Percentiles rank a stretch among this genome's conserved stretches.
These are phyloP conservation scores for Mycosphaerella sp. DNA, from an alignment of 2,329 filamentous ascomycete species.

Conservation along the genomic window DNA sequence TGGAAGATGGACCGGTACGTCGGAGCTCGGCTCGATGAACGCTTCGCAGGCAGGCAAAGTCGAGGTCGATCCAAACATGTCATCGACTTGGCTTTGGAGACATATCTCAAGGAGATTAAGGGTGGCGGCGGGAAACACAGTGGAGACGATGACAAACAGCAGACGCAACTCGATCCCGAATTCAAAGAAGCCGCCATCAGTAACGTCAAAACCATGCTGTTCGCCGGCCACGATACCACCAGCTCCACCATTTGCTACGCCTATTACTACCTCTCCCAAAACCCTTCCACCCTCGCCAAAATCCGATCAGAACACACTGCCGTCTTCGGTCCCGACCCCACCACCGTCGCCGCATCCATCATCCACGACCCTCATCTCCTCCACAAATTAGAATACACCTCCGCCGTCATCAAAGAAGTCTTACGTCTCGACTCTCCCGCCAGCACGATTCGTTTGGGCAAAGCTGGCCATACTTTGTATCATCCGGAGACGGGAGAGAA, in stretches of 20 bases:
- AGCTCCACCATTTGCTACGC: slow-evolving; percentile 34
- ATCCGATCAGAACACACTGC: slow-evolving; percentile 47
- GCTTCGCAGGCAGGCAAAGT: slow-evolving; percentile 32
- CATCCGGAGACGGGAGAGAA: slow-evolving; percentile 40
- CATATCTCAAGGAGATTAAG: slow-evolving; percentile 36
- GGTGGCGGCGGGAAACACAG: slow-evolving; percentile 20
- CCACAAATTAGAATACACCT: slow-evolving; percentile 48
- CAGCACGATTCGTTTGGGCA: slow-evolving; percentile 36
- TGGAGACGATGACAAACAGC: slow-evolving; percentile 9
- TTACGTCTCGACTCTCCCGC: slow-evolving; percentile 49
- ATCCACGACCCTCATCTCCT: slow-evolving; percentile 41
- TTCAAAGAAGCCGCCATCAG: slow-evolving; percentile 34
- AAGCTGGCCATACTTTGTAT: slow-evolving; percentile 35
- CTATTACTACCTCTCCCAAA: slow-evolving; percentile 37
- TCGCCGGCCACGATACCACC: slow-evolving; percentile 42
- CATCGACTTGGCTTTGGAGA: slow-evolving; percentile 34
- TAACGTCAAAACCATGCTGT: slow-evolving; percentile 39
- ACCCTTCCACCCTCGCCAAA: slow-evolving; percentile 31
- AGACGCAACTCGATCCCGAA: slow-evolving; percentile 30
- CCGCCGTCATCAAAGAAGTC: slow-evolving; percentile 49
- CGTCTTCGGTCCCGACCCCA: slow-evolving; percentile 43
- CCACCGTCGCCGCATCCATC: slow-evolving; percentile 35
- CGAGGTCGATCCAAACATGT: slow-evolving; percentile 33
- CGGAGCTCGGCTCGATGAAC: slow-evolving; percentile 32
- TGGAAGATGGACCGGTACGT: slow-evolving; percentile 35